These are phyloP conservation scores for Allium fistulosum DNA, from an alignment of 106 monocot genomes.

Conservation along the genomic window DNA sequence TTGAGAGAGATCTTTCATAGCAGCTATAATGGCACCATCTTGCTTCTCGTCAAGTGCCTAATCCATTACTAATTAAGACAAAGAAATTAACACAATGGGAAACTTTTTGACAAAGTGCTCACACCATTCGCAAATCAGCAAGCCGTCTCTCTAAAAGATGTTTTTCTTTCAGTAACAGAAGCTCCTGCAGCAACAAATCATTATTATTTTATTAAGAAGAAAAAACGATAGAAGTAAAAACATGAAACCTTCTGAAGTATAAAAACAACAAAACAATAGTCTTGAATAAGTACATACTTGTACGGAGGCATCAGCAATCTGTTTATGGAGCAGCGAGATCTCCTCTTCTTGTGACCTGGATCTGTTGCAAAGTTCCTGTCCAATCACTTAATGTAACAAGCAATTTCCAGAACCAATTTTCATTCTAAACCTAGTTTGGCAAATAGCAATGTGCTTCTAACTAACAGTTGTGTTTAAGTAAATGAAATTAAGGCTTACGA, in stretches of 20 bases:
- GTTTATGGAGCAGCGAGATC: constrained; percentile 47
- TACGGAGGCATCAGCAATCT: constrained; percentile 57
- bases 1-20: constrained; percentile 57
- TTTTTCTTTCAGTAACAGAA: constrained; percentile 70
- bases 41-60: constrained; percentile 89
- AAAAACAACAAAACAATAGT: background rate
- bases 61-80: background rate
- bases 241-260: background rate
- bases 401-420: background rate
- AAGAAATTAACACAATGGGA: constrained; percentile 7
- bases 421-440: background rate
- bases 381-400: background rate
- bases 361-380: constrained; percentile 49
- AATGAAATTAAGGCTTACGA: background rate
- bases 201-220: too few species aligned
- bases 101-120: background rate
- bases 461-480: background rate
- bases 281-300: constrained; percentile 23
- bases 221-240: background rate
- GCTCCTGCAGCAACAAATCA: constrained; percentile 34
- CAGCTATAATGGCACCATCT: constrained; percentile 57
- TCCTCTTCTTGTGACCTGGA: constrained; percentile 62
- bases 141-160: constrained; percentile 74
- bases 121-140: constrained; percentile 64
- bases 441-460: background rate